These are phyloP conservation scores for Posidonia oceanica DNA, from an alignment of 116 monocot species.

Conservation along the genomic window DNA sequence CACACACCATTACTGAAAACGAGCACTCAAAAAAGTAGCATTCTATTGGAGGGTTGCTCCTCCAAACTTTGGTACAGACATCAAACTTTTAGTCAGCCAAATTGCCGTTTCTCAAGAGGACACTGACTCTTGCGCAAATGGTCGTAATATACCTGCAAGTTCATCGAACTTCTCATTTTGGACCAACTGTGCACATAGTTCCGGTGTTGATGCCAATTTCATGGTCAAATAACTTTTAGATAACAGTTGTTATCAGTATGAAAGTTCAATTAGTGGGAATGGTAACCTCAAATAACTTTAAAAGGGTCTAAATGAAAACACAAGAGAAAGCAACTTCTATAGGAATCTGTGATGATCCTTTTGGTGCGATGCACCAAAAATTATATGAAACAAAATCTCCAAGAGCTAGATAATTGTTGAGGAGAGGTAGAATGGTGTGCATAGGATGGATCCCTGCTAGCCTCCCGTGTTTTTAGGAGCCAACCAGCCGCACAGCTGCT, in stretches of 20 bases:
- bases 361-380: no score
- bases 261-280: no score
- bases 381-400: no score
- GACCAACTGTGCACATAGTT: constrained; percentile 67
- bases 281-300: not conserved
- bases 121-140: constrained; percentile 67
- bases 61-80: constrained; percentile 15
- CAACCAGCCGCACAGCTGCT: no score
- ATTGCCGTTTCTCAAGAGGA: constrained; percentile 84
- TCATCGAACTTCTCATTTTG: constrained; percentile 81
- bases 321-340: not conserved
- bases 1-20: no score
- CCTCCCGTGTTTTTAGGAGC: no score
- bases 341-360: not conserved
- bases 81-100: constrained; percentile 80
- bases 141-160: constrained; percentile 65
- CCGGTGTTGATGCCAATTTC: constrained; percentile 14
- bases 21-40: not conserved
- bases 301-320: not conserved
- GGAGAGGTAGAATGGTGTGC: no score
- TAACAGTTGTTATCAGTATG: no score
- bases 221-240: no score
- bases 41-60: not conserved
- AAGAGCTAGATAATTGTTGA: no score
- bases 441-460: no score